Base-by-base conservation (phyloP, 2,329 filamentous ascomycete genomes). In the Madurella mycetomatis region DNA sequence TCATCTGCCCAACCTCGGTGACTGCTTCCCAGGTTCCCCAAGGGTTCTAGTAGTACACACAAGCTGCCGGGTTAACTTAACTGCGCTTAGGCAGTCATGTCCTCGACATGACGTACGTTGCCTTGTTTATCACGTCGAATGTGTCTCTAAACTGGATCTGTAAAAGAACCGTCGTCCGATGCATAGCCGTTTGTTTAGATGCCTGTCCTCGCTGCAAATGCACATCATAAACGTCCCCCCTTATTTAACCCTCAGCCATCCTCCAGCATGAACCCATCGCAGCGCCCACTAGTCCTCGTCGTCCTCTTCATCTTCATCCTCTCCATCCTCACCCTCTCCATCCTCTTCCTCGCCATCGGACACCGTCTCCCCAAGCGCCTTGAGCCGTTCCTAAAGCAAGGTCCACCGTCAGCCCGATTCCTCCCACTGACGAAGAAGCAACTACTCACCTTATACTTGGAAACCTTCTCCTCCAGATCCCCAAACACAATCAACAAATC, bases 401-500 rank as follows among this genome's bases (percentile, higher is more conserved):
- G n/a, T 25, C 48, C 39, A 44, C 50, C 18, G 47, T 55, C 37
- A 60, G 54, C 25, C n/a, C 16, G 30, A 2, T 11, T 31, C n/a
- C 17, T 37, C 31, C 44, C 25, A 2, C 13, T 17, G 11, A 5
- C n/a, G 31, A n/a, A n/a, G 44, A 18, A 19, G 55, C 8, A 39
- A 17, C 40, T 40, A 67, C 78, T 61, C 71, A 87, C 86, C 79
- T 89, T 92, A 66, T 92, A 90, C 62, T 82, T 83, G 41, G 79
- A 78, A 47, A 84, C 76, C 72, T 92, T 92, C 51, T 90, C 87
- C 69, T 94, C 89, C 16, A 91, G 67, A 66, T 94, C 89, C 13
- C 83, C 84, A 69, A 92, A 90, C 5, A 94, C 85, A 73, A 92
- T 87, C 37, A 94, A 73, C 51, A 92, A 76, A 68, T 94, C 89